Percentiles rank a stretch among this genome's conserved stretches.
These are phyloP conservation scores for Ceratobasidium sp. DNA, from an alignment of 1,284 basidiomycete genomes.

Conservation along the genomic window DNA sequence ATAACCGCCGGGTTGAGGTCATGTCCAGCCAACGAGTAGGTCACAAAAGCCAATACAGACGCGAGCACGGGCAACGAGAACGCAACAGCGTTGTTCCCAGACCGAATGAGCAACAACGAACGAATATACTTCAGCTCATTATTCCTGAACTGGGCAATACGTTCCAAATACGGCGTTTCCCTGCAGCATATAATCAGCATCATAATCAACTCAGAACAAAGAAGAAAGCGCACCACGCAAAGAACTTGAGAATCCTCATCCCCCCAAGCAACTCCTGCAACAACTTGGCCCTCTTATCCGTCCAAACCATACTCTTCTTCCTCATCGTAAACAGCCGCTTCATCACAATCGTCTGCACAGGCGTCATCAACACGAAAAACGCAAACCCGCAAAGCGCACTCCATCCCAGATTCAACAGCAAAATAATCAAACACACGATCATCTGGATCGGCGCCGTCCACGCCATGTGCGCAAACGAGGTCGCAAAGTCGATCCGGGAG, in stretches of 20 bases:
- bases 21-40: slow-evolving; percentile 78
- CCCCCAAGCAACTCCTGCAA: slow-evolving; percentile 69
- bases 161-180: slow-evolving; percentile 58
- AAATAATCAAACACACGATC: slow-evolving; percentile 74
- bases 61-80: slow-evolving; percentile 82
- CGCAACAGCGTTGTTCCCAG: slow-evolving; percentile 72
- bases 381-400: slow-evolving; percentile 85
- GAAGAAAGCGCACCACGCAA: slow-evolving; percentile 83
- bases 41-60: slow-evolving; percentile 86
- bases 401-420: slow-evolving; percentile 77
- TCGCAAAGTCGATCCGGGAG: slow-evolving; percentile 76
- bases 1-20: slow-evolving; percentile 73
- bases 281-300: slow-evolving; percentile 82
- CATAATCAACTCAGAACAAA: slow-evolving; percentile 41
- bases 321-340: slow-evolving; percentile 77
- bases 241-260: slow-evolving; percentile 91
- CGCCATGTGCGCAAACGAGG: slow-evolving; percentile 63
- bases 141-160: slow-evolving; percentile 74
- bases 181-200: slow-evolving; percentile 45
- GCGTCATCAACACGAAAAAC: slow-evolving; percentile 75
- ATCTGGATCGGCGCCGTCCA: slow-evolving; percentile 82
- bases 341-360: slow-evolving; percentile 78
- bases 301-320: slow-evolving; percentile 87
- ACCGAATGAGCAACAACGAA: slow-evolving; percentile 75
- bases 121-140: slow-evolving; percentile 85